Evolutionary conservation across 2,329 filamentous ascomycete species (phyloP).

Genomic region (Penicillium sp.): DNA sequence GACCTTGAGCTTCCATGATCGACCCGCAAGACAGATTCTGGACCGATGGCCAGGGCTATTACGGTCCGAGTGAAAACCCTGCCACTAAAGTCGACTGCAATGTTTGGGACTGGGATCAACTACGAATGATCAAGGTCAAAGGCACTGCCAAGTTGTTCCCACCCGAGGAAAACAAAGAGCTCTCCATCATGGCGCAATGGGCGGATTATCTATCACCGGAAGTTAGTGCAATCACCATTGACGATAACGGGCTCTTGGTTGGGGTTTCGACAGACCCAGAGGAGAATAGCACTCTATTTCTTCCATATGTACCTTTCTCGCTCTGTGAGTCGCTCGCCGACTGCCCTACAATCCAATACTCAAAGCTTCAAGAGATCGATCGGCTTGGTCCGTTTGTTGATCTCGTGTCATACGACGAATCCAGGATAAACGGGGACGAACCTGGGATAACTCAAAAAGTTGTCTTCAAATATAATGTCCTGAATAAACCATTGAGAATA

Average conservation of each 20-base stretch:
- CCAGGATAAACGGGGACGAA: too few species aligned
- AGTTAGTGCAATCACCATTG: conserved; percentile 16
- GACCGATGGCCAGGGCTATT: conserved; percentile 16
- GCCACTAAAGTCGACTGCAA: conserved; percentile 18
- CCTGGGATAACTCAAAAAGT: conserved; percentile 9
- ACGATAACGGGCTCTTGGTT: conserved; percentile 19
- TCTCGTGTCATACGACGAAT: conserved; percentile 12
- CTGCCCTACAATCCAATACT: conserved; percentile 13
- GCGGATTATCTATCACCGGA: conserved; percentile 17
- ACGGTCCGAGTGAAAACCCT: conserved; percentile 13
- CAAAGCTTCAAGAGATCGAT: conserved; percentile 16
- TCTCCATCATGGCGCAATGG: conserved; percentile 13
- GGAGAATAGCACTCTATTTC: too few species aligned
- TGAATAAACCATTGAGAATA: too few species aligned
- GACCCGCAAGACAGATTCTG: conserved; percentile 8
- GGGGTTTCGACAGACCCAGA: conserved; percentile 14
- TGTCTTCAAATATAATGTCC: conserved; percentile 22
- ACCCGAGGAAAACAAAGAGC: conserved; percentile 16
- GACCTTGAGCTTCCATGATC: too few species aligned
- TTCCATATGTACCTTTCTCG: conserved; percentile 16
- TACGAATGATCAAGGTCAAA: conserved; percentile 21
- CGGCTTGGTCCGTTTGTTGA: conserved; percentile 16
- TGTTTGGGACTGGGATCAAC: conserved; percentile 21
- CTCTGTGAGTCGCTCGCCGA: conserved; percentile 7
- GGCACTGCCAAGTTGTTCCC: conserved; percentile 20